Conservation (phyloP, 2,329 filamentous ascomycete genomes). For the Didymellaceae sp. region DNA sequence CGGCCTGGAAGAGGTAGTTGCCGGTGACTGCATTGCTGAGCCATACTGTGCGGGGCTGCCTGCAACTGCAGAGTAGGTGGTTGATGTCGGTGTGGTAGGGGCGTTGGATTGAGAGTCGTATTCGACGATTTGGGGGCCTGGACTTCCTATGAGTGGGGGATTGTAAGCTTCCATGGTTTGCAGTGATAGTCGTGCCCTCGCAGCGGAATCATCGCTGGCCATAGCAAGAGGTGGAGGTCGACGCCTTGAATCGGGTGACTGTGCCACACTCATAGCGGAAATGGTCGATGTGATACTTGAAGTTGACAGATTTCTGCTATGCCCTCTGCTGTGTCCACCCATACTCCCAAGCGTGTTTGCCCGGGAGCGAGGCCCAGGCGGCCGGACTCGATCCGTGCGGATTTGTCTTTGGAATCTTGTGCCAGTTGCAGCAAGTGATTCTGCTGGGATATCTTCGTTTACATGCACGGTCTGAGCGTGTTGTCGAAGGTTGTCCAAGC, state of each 20-base stretch:
- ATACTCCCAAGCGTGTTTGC: conserved; percentile 79
- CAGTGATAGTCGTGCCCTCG: conserved; percentile 62
- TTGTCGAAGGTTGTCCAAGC: conserved; percentile 92
- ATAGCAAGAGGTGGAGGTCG: conserved; percentile 84
- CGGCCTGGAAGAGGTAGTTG: conserved; percentile 70
- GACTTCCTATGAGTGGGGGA: conserved; percentile 66
- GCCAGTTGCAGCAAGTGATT: conserved; percentile 90
- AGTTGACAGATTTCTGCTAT: conserved; percentile 83
- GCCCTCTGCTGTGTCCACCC: conserved; percentile 74
- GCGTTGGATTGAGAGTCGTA: conserved; percentile 73
- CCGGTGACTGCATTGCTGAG: conserved; percentile 73
- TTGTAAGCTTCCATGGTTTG: conserved; percentile 67
- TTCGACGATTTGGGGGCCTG: conserved; percentile 68
- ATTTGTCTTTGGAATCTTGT: conserved; percentile 93
- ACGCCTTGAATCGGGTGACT: conserved; percentile 62
- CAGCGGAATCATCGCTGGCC: conserved; percentile 67
- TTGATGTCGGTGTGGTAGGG: conserved; percentile 82
- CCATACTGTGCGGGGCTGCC: conserved; percentile 76
- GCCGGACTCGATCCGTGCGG: conserved; percentile 81
- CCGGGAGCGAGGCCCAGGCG: conserved; percentile 73
- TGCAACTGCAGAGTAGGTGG: conserved; percentile 77
- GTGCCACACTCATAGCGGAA: conserved; percentile 67
- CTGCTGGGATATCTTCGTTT: conserved; percentile 93
- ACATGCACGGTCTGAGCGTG: conserved; percentile 98
- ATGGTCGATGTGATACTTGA: conserved; percentile 83